phyloP scores from a whole-genome alignment of 306 rosid species.

The Cucurbita argyrosperma region DNA sequence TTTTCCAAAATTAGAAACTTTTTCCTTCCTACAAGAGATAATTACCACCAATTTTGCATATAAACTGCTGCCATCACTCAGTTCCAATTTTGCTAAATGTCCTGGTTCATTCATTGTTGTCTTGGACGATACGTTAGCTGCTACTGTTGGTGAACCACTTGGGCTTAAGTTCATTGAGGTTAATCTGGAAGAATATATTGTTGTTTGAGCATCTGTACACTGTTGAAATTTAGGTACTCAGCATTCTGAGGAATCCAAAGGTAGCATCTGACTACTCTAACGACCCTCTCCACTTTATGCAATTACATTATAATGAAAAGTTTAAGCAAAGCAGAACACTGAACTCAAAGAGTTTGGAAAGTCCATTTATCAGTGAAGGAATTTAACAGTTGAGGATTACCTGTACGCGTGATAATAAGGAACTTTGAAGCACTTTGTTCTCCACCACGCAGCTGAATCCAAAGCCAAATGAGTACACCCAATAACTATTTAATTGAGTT shows the following conservation, averaged over 20 bases:
- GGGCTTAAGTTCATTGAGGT: conserved; percentile 41
- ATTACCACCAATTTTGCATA: conserved; percentile 88
- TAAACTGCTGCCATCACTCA: conserved; percentile 64
- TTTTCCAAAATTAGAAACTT: not conserved
- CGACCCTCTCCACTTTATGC: not conserved
- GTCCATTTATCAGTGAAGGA: not conserved
- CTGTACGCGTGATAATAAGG: conserved; percentile 65
- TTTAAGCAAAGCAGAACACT: not conserved
- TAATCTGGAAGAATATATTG: conserved; percentile 49
- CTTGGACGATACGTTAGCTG: conserved; percentile 19
- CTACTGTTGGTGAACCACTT: conserved; percentile 23
- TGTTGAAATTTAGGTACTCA: conserved; percentile 25
- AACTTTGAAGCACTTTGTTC: conserved; percentile 71
- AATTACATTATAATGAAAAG: not conserved
- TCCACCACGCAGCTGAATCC: conserved; percentile 74
- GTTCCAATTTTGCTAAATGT: conserved; percentile 52
- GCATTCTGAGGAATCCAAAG: conserved; percentile 3
- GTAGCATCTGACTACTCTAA: not conserved
- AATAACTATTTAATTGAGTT: conserved; percentile 14
- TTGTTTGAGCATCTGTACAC: conserved; percentile 55
- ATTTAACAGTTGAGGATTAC: conserved; percentile 19
- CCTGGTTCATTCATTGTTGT: conserved; percentile 23
- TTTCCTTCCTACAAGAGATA: not conserved
- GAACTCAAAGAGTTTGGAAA: not conserved
- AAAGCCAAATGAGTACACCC: conserved; percentile 13